Conservation (phyloP, 805 yeast species). For the Starmerella ratchasimensis region DNA sequence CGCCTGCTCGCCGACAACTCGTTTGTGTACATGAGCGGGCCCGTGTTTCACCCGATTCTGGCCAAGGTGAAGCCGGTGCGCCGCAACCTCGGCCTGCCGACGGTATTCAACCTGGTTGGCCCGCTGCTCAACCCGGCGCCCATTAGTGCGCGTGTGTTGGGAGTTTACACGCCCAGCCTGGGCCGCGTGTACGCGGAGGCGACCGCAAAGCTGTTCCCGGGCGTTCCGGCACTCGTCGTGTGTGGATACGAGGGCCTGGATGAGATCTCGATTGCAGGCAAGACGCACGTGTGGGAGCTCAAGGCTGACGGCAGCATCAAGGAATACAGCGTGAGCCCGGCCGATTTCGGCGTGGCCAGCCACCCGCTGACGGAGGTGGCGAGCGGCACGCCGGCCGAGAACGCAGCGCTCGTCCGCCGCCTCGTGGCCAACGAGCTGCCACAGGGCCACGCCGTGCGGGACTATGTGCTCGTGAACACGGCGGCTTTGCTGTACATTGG, state of each 20-base stretch:
- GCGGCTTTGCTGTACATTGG: constrained; percentile 75
- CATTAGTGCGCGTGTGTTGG: constrained; percentile 63
- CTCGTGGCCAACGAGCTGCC: constrained; percentile 34
- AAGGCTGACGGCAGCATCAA: constrained; percentile 27
- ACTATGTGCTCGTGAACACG: constrained; percentile 80
- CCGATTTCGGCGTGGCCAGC: constrained; percentile 67
- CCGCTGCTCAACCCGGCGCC: constrained; percentile 90
- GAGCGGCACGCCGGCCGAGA: constrained; percentile 78
- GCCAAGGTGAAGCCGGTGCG: constrained; percentile 68
- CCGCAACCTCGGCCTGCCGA: constrained; percentile 68
- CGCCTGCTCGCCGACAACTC: constrained; percentile 33
- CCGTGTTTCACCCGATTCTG: constrained; percentile 89
- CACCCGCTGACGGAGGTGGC: constrained; percentile 55
- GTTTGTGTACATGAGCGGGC: constrained; percentile 75
- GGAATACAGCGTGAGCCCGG: constrained; percentile 34
- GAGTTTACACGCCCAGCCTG: constrained; percentile 67
- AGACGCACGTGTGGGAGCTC: constrained; percentile 68
- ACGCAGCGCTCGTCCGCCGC: constrained; percentile 49
- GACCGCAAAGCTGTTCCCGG: constrained; percentile 41
- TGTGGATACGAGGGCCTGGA: constrained; percentile 88
- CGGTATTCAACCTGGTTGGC: constrained; percentile 87
- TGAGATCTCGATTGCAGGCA: constrained; percentile 83
- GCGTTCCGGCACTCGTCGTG: constrained; percentile 58
- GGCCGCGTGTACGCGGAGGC: constrained; percentile 82
- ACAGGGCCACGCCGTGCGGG: constrained; percentile 47